Evolutionary conservation across 371 early-diverging fungal species (phyloP), one percentile per base, ranked within the genome.

Genomic region (Mortierella sp.): DNA sequence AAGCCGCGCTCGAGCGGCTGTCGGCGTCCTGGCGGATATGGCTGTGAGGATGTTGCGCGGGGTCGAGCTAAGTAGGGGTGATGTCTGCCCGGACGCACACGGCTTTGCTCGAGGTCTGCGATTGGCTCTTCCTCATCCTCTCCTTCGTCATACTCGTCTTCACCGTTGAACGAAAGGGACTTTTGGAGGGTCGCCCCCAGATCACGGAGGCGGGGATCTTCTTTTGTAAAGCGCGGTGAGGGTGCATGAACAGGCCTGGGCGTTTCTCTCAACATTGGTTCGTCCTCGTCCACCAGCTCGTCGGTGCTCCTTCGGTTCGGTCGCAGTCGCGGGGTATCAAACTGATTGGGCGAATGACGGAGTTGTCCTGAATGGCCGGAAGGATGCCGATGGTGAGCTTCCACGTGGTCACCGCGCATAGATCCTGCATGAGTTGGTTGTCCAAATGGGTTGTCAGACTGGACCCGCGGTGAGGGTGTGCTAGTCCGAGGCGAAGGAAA

Each of bases 401-500:
- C 61, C 15, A n/a, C 31, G n/a, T 44, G 44, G 1, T 64, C 72
- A 8, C 66, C 72, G 41, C 72, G 43, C 15, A 52, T 8, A 17
- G 66, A 72, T 6, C 67, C 67, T 15, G 58, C 7, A 4, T 42
- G 55, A 7, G 57, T 46, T 26, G 60, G 65, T 26, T 65, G 72
- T 6, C 39, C 50, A 28, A 75, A 68, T 14, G 37, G 49, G 8
- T 59, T 59, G 15, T 30, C 50, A 47, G 64, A 46, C 26, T 64
- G 51, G 2, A 43, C 56, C 19, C 69, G 43, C 1, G 75, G 75
- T 2, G 75, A 75, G 6, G 75, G 75, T 14, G 68, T 44, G 17
- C 56, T 75, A 14, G 69, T 60, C 42, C 58, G 75, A n/a, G 75
- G 69, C 4, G 75, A 75, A 26, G 75, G 75, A 26, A 75, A 75